These are phyloP conservation scores for Aureobasidium sp. DNA, from an alignment of 2,329 filamentous ascomycete species.

Conservation along the genomic window DNA sequence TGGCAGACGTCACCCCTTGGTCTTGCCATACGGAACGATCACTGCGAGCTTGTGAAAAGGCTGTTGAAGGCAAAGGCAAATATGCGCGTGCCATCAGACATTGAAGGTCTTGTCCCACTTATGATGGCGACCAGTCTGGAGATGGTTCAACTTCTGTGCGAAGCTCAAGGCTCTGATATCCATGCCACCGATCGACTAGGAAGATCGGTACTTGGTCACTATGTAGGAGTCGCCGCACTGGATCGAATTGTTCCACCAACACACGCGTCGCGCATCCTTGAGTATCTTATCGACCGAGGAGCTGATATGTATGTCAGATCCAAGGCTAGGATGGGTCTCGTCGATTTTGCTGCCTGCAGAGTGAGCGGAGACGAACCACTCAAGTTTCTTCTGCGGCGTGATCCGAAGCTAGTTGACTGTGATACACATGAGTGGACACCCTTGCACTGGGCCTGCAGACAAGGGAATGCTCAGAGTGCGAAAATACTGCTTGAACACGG, in stretches of 20 bases:
- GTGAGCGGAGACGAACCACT: neutral
- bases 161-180: neutral
- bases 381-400: neutral
- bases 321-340: neutral
- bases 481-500: neutral
- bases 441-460: neutral
- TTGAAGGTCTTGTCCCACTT: neutral
- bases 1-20: neutral
- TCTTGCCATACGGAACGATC: neutral
- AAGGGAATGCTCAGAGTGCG: neutral
- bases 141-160: neutral
- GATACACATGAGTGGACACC: neutral
- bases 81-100: neutral
- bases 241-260: neutral
- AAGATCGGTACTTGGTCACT: neutral
- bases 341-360: neutral
- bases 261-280: neutral
- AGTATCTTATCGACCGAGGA: neutral
- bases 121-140: neutral
- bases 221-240: neutral
- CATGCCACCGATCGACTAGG: neutral
- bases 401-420: neutral
- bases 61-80: neutral
- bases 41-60: neutral
- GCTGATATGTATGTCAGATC: neutral